These are phyloP conservation scores for Monosporascus sp. DNA, from an alignment of 2,329 filamentous ascomycete genomes.

Conservation along the genomic window DNA sequence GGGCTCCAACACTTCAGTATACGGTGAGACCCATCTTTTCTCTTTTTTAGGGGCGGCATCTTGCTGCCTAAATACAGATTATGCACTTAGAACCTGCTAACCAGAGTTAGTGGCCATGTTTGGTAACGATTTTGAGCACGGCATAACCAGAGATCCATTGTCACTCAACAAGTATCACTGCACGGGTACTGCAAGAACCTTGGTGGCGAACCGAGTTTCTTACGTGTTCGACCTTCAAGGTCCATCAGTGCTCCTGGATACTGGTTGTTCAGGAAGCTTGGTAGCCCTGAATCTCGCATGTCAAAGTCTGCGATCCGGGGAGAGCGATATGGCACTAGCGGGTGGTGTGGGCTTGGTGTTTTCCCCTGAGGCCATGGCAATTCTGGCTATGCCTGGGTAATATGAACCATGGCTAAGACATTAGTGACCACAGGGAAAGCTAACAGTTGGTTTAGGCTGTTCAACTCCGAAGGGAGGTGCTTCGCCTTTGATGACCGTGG, in stretches of 20 bases:
- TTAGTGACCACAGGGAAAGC: background rate
- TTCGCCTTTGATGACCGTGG: background rate
- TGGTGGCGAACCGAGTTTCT: background rate
- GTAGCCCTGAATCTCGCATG: background rate
- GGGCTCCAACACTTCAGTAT: no score
- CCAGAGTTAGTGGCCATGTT: background rate
- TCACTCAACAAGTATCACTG: background rate
- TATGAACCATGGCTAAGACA: background rate
- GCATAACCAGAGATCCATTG: background rate
- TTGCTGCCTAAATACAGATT: no score
- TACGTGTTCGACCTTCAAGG: background rate
- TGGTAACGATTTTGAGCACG: background rate
- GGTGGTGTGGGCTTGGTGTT: background rate
- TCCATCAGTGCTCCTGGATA: background rate
- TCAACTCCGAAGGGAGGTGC: background rate
- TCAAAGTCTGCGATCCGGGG: background rate
- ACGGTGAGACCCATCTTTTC: no score
- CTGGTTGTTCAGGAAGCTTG: background rate
- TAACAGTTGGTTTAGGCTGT: background rate
- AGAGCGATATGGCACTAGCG: background rate
- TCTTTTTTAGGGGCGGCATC: no score
- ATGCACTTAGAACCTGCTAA: no score
- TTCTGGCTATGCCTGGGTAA: background rate
- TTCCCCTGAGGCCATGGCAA: background rate
- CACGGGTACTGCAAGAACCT: background rate